Percentiles rank a stretch among this genome's conserved stretches.
phyloP scores from a whole-genome alignment of 148 eudicot genomes.

The Vaccinium myrtillus region DNA sequence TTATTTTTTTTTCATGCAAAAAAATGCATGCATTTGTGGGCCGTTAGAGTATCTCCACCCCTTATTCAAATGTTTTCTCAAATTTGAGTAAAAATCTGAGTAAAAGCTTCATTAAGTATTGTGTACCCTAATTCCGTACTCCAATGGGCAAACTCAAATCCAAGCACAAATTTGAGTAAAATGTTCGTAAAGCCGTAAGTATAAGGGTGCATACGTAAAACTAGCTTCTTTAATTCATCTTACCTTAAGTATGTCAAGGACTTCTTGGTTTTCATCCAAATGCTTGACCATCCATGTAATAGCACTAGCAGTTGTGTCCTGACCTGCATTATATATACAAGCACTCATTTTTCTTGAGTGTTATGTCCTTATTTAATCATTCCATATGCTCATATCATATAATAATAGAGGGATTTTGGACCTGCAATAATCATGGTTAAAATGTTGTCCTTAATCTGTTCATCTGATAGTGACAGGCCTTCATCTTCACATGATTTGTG shows the following conservation, averaged over 20 bases:
- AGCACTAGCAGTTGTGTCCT: conserved; percentile 55
- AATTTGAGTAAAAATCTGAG: no score
- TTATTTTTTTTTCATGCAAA: no score
- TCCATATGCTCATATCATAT: background rate
- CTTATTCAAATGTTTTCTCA: no score
- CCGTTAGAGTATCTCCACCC: no score
- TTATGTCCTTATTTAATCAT: no score
- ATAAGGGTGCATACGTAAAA: background rate
- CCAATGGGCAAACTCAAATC: no score
- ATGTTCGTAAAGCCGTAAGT: no score
- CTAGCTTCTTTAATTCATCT: background rate
- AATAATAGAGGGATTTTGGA: background rate
- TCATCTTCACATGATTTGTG: conserved; percentile 5
- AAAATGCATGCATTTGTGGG: no score
- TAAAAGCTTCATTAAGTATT: no score
- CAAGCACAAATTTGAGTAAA: no score
- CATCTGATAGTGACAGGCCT: conserved; percentile 28
- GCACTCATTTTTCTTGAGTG: background rate
- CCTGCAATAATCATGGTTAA: conserved; percentile 64
- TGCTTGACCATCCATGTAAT: conserved; percentile 59
- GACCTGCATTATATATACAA: conserved; percentile 26
- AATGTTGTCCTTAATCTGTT: conserved; percentile 50
- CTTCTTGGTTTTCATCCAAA: conserved; percentile 44
- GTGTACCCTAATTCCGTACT: no score
- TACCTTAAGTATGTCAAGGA: conserved; percentile 38